Evolutionary conservation across 192 early-diverging fungal genomes (phyloP).

Genomic region (Coemansia interrupta): DNA sequence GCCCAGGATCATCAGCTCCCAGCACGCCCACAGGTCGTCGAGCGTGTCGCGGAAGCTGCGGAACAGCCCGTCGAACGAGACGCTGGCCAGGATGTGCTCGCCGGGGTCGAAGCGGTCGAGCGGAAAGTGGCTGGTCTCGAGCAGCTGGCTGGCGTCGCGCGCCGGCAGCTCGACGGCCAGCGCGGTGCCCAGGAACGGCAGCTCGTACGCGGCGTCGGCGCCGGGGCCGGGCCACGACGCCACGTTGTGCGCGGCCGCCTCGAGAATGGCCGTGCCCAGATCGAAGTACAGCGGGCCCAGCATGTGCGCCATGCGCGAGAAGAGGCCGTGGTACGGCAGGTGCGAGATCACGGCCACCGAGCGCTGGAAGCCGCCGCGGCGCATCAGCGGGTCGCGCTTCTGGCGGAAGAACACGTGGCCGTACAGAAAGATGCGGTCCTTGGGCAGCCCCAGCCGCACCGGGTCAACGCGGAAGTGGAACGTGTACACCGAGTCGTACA

Average conservation of each 20-base stretch:
- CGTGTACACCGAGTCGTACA: conserved; percentile 71
- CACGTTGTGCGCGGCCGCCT: conserved; percentile 77
- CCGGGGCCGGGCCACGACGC: conserved; percentile 60
- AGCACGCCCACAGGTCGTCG: conserved; percentile 82
- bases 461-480: conserved; percentile 65
- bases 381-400: conserved; percentile 76
- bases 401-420: conserved; percentile 95
- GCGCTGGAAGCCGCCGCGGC: conserved; percentile 92
- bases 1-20: conserved; percentile 91
- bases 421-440: conserved; percentile 54
- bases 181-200: conserved; percentile 68
- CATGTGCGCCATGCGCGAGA: conserved; percentile 64
- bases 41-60: conserved; percentile 75
- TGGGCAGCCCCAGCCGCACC: conserved; percentile 42
- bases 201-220: conserved; percentile 64
- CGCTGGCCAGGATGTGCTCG: conserved; percentile 68
- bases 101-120: conserved; percentile 63
- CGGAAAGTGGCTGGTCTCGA: conserved; percentile 70
- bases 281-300: conserved; percentile 86
- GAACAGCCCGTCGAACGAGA: conserved; percentile 67
- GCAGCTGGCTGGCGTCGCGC: conserved; percentile 63
- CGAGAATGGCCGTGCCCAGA: conserved; percentile 66
- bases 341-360: conserved; percentile 84
- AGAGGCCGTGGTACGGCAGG: conserved; percentile 85
- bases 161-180: conserved; percentile 67